These are phyloP conservation scores for Micractinium conductrix DNA, from an alignment of 139 green algal genomes.

Conservation along the genomic window DNA sequence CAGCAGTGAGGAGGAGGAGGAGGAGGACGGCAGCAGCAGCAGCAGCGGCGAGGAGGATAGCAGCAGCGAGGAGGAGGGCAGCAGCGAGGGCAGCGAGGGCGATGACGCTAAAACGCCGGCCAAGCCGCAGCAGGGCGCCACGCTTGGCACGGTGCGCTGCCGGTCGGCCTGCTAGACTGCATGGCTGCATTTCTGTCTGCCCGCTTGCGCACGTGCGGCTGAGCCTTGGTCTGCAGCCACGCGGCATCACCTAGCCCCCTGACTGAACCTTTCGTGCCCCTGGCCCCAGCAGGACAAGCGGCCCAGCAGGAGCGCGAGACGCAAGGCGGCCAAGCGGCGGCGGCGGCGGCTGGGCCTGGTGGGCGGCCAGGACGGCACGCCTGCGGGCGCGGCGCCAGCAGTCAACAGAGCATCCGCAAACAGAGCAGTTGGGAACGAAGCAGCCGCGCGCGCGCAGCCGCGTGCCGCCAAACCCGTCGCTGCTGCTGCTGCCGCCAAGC, in stretches of 20 bases:
- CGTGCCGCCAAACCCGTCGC: background rate
- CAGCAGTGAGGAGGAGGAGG: background rate
- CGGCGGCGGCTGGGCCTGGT: conserved; percentile 27
- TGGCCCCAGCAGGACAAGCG: conserved; percentile 24
- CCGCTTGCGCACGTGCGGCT: background rate
- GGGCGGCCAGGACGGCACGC: background rate
- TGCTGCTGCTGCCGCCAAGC: background rate
- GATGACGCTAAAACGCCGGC: too few relatives aligned
- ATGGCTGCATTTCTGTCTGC: background rate
- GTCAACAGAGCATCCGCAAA: too few relatives aligned
- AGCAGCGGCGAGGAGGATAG: background rate
- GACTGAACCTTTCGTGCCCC: too few relatives aligned
- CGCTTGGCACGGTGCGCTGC: too few relatives aligned
- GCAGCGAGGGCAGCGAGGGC: background rate
- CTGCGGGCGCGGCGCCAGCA: background rate
- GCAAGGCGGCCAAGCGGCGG: conserved; percentile 42
- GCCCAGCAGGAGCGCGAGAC: conserved; percentile 41
- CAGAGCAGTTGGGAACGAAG: too few relatives aligned
- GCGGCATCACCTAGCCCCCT: too few relatives aligned
- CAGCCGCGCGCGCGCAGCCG: background rate
- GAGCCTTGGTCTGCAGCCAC: background rate
- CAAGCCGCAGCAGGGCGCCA: too few relatives aligned
- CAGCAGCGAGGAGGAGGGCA: conserved; percentile 8
- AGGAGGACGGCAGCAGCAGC: background rate
- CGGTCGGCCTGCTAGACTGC: background rate